Percentiles rank a stretch among this genome's conserved stretches.
phyloP scores from a whole-genome alignment of 2,329 filamentous ascomycete genomes.

The Pleoardoris graminearum region DNA sequence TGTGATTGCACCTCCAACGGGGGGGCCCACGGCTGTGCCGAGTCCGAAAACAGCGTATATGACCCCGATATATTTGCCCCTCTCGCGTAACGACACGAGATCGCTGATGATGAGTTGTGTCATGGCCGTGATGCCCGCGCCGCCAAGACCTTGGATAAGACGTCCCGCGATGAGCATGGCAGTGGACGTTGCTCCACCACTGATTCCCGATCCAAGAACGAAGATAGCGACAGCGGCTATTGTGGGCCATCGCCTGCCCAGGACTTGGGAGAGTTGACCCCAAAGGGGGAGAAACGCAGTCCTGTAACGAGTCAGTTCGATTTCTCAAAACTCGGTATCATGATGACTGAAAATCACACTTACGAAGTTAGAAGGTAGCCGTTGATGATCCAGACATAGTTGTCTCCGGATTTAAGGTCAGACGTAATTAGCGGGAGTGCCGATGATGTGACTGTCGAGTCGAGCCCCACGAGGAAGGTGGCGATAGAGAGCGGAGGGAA shows the following conservation, averaged over 20 bases:
- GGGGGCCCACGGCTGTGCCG: conserved; percentile 15
- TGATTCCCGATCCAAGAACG: conserved; percentile 55
- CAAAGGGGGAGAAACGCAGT: conserved; percentile 2
- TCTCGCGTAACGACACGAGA: conserved; percentile 49
- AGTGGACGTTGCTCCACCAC: conserved; percentile 49
- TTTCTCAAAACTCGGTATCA: background rate
- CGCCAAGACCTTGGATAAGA: conserved; percentile 56
- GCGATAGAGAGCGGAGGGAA: no score
- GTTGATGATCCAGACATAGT: background rate
- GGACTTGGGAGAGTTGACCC: conserved; percentile 16
- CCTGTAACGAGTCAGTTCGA: conserved; percentile 1
- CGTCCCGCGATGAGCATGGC: conserved; percentile 58
- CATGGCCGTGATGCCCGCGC: conserved; percentile 48
- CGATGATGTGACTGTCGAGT: no score
- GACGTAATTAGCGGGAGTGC: no score
- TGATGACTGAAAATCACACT: no score
- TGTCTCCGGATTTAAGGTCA: no score
- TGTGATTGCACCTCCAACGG: conserved; percentile 19
- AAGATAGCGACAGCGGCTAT: conserved; percentile 48
- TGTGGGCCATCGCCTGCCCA: conserved; percentile 27
- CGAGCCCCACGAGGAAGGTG: no score
- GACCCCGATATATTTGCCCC: conserved; percentile 42
- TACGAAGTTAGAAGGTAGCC: background rate
- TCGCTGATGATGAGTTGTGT: conserved; percentile 53
- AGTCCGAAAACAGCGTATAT: conserved; percentile 9